Conservation (phyloP, 2,329 filamentous ascomycete species). For the Pseudonectria foliicola region DNA sequence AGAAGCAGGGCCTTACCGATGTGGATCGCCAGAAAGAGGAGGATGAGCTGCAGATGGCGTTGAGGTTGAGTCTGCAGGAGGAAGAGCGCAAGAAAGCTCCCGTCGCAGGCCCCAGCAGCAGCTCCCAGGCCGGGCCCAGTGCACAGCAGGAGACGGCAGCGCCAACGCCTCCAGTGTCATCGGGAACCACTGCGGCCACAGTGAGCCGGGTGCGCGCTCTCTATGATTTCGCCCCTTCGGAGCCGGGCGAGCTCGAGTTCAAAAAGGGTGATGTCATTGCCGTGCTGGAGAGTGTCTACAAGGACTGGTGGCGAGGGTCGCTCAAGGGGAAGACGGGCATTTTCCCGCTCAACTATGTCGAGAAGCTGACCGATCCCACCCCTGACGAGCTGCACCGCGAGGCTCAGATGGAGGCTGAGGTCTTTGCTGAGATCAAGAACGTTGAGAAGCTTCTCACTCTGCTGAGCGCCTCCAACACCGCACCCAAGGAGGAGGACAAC, state of each 20-base stretch:
- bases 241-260: conserved; percentile 91
- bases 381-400: conserved; percentile 90
- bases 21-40: conserved; percentile 91
- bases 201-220: conserved; percentile 90
- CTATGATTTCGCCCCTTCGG: conserved; percentile 91
- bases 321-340: conserved; percentile 93
- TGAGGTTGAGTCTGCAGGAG: conserved; percentile 88
- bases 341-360: conserved; percentile 97
- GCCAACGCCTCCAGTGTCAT: conserved; percentile 50
- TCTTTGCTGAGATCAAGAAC: conserved; percentile 59
- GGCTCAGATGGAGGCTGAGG: conserved; percentile 82
- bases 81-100: conserved; percentile 56
- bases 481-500: conserved; percentile 80
- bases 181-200: conserved; percentile 90
- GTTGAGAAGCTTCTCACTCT: conserved; percentile 71
- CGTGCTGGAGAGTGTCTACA: conserved; percentile 94
- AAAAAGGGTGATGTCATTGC: conserved; percentile 96
- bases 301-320: conserved; percentile 99
- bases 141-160: conserved; percentile 35
- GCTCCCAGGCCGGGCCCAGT: conserved; percentile 28
- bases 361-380: conserved; percentile 92
- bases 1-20: conserved; percentile 86
- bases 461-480: conserved; percentile 77
- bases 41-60: conserved; percentile 91
- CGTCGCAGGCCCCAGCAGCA: conserved; percentile 21